A percentile compares a stretch with the other conserved stretches of the same genome.
Evolutionary conservation across 148 eudicot species (phyloP).

Genomic region (Gaultheria prostrata): DNA sequence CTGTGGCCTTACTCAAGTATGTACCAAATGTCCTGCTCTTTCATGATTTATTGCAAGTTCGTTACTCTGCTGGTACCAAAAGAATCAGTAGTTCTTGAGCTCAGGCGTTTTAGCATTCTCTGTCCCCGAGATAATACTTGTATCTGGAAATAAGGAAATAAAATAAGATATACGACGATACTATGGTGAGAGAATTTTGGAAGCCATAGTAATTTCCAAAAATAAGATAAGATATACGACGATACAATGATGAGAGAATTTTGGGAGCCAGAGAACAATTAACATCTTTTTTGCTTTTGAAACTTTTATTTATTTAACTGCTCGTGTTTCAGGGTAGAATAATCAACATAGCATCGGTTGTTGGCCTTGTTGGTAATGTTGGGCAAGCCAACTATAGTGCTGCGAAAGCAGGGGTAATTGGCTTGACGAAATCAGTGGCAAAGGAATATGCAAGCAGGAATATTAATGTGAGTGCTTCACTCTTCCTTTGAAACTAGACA

Average conservation of each 20-base stretch:
- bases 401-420: constrained; percentile 94
- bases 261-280: neutral
- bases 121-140: neutral
- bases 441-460: constrained; percentile 88
- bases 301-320: neutral
- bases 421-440: constrained; percentile 83
- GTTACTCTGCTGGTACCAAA: neutral
- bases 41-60: neutral
- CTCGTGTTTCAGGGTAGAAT: constrained; percentile 73
- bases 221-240: neutral
- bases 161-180: neutral
- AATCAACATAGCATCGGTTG: constrained; percentile 87
- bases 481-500: neutral
- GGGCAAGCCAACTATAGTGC: constrained; percentile 97
- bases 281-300: neutral
- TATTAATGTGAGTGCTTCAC: constrained; percentile 55
- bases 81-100: neutral
- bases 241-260: neutral
- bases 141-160: neutral
- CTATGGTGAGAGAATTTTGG: neutral
- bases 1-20: neutral
- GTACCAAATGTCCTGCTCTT: neutral
- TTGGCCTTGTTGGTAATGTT: constrained; percentile 80
- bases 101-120: neutral
- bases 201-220: too few relatives aligned